A percentile compares a stretch with the other conserved stretches of the same genome.
Conservation (phyloP, 2,329 filamentous ascomycete species). For the Aspergillus sp. region DNA sequence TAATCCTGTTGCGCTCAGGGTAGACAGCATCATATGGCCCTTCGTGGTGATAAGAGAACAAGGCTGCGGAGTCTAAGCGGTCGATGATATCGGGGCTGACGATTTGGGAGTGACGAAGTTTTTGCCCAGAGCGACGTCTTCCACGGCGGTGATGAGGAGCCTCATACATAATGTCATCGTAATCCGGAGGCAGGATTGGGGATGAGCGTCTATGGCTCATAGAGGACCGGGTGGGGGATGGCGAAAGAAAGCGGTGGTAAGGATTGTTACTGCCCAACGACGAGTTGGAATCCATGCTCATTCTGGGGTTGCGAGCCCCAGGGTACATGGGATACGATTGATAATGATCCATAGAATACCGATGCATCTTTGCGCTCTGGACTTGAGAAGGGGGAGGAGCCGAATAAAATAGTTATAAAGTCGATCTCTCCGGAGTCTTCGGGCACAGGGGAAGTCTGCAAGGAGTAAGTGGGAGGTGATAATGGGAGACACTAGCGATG, state of each 20-base stretch:
- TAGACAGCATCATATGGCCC: constrained; percentile 86
- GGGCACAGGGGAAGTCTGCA: constrained; percentile 1
- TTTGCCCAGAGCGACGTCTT: constrained; percentile 14
- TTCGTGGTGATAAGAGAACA: constrained; percentile 77
- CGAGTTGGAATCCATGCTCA: constrained; percentile 14
- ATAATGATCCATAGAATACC: constrained; percentile 9
- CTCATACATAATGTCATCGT: constrained; percentile 23
- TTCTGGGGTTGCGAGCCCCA: constrained; percentile 14
- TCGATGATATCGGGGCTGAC: constrained; percentile 78
- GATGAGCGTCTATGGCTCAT: constrained; percentile 19
- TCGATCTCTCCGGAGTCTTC: background rate
- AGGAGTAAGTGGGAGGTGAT: constrained; percentile 18
- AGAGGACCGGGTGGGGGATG: constrained; percentile 22
- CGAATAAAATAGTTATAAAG: background rate
- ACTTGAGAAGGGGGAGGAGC: background rate
- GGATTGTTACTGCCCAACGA: constrained; percentile 24
- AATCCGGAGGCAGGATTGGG: constrained; percentile 26
- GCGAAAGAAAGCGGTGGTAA: constrained; percentile 28
- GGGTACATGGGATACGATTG: constrained; percentile 15
- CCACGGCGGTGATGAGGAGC: constrained; percentile 22
- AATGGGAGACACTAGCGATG: constrained; percentile 18
- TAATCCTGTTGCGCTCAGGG: constrained; percentile 68
- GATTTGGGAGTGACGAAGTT: constrained; percentile 22
- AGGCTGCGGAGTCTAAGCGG: constrained; percentile 66
- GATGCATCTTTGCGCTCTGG: background rate